Base-by-base conservation (phyloP, 768 basidiomycete genomes). In the Calocybe gangraenosa region DNA sequence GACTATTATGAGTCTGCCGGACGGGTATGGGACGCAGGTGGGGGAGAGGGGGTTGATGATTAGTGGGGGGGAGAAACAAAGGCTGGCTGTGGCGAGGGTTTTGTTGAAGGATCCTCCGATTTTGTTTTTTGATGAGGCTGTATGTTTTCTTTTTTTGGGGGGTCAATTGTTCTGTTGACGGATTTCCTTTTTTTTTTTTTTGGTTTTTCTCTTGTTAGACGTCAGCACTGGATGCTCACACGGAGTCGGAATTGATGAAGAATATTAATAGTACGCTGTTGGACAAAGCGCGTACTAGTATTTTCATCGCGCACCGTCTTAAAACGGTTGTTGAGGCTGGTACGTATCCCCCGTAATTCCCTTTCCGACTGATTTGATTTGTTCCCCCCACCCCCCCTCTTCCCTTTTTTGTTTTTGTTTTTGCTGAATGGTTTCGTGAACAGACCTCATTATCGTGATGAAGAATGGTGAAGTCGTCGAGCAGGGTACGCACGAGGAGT, bases 21-120 rank as follows among this genome's bases (percentile, higher is more conserved):
- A 93, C 4, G 83, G 84, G 46, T 99, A 96, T 62, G 57, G 66
- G 32, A 98, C 96, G 2, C 86, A 86, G 57, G 96, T 99, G 18
- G 96, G 96, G 1, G 96, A 99, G 66, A 70, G 96, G 32, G 96
- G 96, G 3, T 63, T 97, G 60, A 99, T 99, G 96, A 91, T 99
- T 38, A 94, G 91, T 30, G 96, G 96, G 0, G 96, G 96, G 1
- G 96, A 99, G 75, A 99, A 99, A 66, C 96, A 99, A 71, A 68
- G 96, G 40, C 65, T 99, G 55, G 96, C 96, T 2, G 90, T 99
- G 14, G 96, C 96, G 18, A 72, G 96, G 19, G 83, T 94, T 25
- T 65, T 99, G 56, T 65, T 98, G 39, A 97, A 98, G 68, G 87
- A 99, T 62, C 94, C 96, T 0, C 85, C 87, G 10, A 97, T 98